Conservation (phyloP, 2,329 filamentous ascomycete species). For the Cladosporium sp. region DNA sequence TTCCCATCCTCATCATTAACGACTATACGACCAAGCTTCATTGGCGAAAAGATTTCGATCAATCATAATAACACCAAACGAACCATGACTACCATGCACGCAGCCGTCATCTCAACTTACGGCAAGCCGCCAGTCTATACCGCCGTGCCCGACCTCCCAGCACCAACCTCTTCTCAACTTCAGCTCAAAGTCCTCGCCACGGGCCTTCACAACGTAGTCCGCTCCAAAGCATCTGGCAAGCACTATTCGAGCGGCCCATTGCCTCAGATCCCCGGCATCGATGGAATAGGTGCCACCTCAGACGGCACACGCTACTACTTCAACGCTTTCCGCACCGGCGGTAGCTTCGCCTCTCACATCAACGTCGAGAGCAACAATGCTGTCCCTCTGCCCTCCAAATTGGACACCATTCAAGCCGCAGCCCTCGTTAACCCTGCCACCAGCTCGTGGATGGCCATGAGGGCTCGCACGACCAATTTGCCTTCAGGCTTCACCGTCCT, state of each 20-base stretch:
- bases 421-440: constrained; percentile 53
- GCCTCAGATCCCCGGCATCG: constrained; percentile 51
- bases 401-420: constrained; percentile 50
- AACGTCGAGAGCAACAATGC: constrained; percentile 38
- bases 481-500: constrained; percentile 45
- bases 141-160: constrained; percentile 29
- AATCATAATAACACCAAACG: background rate
- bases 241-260: constrained; percentile 51
- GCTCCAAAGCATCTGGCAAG: constrained; percentile 49
- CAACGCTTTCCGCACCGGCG: constrained; percentile 36
- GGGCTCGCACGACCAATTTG: constrained; percentile 38
- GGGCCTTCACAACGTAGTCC: constrained; percentile 53
- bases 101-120: constrained; percentile 41
- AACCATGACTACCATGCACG: constrained; percentile 28
- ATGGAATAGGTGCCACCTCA: constrained; percentile 47
- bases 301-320: constrained; percentile 52
- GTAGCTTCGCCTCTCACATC: constrained; percentile 47
- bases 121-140: constrained; percentile 32
- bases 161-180: constrained; percentile 36
- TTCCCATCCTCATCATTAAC: background rate
- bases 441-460: constrained; percentile 56
- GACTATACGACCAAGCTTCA: background rate
- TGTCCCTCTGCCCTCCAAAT: constrained; percentile 41
- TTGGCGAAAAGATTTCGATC: background rate
- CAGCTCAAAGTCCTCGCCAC: constrained; percentile 51